phyloP scores from a whole-genome alignment of 139 green algal genomes.

The Coelastrella sp. region DNA sequence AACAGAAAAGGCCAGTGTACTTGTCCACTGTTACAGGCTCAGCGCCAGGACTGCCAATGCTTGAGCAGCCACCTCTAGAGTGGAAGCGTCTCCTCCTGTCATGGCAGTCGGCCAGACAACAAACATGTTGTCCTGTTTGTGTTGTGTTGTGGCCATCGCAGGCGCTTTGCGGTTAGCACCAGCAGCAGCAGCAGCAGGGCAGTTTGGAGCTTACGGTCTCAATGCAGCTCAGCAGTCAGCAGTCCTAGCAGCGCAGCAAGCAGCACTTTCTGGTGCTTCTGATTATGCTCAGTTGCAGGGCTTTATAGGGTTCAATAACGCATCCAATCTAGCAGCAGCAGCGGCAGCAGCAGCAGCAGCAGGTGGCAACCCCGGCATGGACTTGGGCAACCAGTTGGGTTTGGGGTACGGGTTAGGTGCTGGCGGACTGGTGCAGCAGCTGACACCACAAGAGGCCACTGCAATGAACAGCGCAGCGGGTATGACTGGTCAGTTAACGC shows the following conservation, averaged over 20 bases:
- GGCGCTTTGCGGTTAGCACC: constrained; percentile 26
- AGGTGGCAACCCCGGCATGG: constrained; percentile 4
- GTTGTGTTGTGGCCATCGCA: neutral
- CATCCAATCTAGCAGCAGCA: constrained; percentile 18
- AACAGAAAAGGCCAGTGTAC: too few species aligned
- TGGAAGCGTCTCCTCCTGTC: too few species aligned
- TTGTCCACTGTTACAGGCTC: too few species aligned
- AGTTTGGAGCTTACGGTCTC: constrained; percentile 30
- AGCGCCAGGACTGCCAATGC: too few species aligned
- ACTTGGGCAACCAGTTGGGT: constrained; percentile 6
- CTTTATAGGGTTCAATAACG: constrained; percentile 24
- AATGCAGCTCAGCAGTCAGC: neutral
- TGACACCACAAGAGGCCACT: neutral
- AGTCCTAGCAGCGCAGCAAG: constrained; percentile 20
- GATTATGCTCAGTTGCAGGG: constrained; percentile 3
- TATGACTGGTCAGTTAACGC: neutral
- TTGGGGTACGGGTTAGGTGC: neutral
- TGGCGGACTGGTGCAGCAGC: neutral
- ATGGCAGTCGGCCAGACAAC: too few species aligned
- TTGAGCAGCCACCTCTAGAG: too few species aligned
- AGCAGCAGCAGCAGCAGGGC: constrained; percentile 32
- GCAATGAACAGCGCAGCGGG: neutral
- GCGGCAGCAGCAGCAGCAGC: constrained; percentile 38
- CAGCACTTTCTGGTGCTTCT: neutral
- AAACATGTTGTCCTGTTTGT: too few species aligned